These are phyloP conservation scores for Naumovozyma baii DNA, from an alignment of 805 yeast genomes.

Conservation along the genomic window DNA sequence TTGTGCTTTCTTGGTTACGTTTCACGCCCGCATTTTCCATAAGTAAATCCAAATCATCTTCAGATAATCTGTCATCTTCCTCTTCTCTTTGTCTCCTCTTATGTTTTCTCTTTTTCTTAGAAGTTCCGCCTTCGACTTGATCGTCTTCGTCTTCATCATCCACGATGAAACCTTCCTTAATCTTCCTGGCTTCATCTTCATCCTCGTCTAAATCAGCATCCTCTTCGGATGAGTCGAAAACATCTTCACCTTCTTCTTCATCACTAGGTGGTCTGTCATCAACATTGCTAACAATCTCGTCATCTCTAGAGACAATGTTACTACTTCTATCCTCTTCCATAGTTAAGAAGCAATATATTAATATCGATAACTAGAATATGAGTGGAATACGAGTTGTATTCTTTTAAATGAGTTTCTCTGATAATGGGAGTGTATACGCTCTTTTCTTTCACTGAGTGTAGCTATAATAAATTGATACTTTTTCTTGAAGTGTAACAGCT, in stretches of 20 bases:
- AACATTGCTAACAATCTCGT: conserved; percentile 29
- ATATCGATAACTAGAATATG: too few species aligned
- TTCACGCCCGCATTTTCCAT: conserved; percentile 84
- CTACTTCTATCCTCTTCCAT: neutral
- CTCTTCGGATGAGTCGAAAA: conserved; percentile 74
- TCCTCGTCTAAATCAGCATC: conserved; percentile 82
- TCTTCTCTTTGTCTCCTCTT: conserved; percentile 37
- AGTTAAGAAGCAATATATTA: too few species aligned
- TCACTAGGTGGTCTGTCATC: conserved; percentile 32
- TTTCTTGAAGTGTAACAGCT: neutral
- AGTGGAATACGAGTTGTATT: too few species aligned
- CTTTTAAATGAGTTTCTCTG: too few species aligned
- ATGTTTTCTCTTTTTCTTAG: conserved; percentile 30
- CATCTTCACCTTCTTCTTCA: conserved; percentile 39
- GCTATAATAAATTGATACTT: too few species aligned
- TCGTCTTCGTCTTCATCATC: conserved; percentile 73
- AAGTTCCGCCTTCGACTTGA: conserved; percentile 27
- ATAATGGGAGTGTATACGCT: too few species aligned
- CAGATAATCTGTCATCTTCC: conserved; percentile 67
- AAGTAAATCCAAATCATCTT: conserved; percentile 86
- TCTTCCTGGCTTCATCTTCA: conserved; percentile 75
- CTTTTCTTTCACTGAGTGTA: too few species aligned
- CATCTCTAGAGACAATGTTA: conserved; percentile 9
- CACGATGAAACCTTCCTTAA: conserved; percentile 87
- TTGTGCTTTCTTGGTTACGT: conserved; percentile 32